Evolutionary conservation across 768 basidiomycete genomes (phyloP).

Genomic region (Boletus reticulatus): DNA sequence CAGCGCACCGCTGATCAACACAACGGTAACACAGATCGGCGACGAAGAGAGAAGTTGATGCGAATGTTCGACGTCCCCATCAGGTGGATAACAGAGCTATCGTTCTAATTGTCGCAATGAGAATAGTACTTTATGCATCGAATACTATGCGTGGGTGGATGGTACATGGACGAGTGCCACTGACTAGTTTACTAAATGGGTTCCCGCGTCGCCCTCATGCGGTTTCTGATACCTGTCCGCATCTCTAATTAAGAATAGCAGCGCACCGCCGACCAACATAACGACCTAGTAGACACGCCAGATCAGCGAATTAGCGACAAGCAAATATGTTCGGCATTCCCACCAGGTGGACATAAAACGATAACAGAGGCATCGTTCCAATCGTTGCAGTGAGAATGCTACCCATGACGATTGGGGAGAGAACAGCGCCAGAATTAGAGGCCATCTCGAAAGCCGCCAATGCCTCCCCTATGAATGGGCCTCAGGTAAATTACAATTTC

Average conservation of each 20-base stretch:
- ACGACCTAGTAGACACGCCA: conserved; percentile 12
- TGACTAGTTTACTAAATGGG: no score
- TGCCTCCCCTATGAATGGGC: conserved; percentile 21
- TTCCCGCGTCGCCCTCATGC: no score
- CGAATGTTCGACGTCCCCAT: conserved; percentile 1
- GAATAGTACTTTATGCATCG: neutral
- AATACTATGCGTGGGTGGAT: no score
- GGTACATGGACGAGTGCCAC: no score
- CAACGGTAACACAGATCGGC: neutral
- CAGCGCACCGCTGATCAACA: conserved; percentile 10
- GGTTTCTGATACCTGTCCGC: conserved; percentile 12
- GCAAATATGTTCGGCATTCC: neutral
- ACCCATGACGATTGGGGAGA: conserved; percentile 32
- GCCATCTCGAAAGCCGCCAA: conserved; percentile 31
- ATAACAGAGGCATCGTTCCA: conserved; percentile 14
- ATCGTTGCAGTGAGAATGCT: conserved; percentile 26
- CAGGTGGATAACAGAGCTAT: conserved; percentile 21
- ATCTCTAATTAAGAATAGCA: conserved; percentile 25
- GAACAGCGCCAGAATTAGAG: conserved; percentile 10
- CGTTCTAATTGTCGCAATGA: conserved; percentile 23
- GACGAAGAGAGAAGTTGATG: neutral
- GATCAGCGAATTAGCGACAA: neutral
- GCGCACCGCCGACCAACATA: conserved; percentile 12
- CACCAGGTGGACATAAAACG: conserved; percentile 27
- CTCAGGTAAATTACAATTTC: neutral